Evolutionary conservation across 352 stramenopile species (phyloP), one percentile per base, ranked within the genome.

Genomic region (Globisporangium canariense): DNA sequence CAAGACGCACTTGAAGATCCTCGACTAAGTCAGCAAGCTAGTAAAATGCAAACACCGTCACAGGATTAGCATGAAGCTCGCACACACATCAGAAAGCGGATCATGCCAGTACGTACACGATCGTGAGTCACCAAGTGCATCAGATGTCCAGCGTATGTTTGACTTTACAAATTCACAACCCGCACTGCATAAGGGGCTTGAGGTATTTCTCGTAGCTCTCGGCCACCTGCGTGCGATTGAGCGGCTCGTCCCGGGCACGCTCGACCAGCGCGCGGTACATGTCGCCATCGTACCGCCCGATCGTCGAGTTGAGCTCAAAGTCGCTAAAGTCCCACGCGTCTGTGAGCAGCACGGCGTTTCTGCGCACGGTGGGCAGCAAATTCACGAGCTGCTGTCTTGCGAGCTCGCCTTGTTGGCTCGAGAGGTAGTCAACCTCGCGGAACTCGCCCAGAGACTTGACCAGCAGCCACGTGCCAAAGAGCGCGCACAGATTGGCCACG

Each of bases 201-300:
- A 83, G 64, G 60, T 81, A 89, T 59, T 72, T 28, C 49, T 78
- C 74, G 64, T 91, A 91, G 65, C 78, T 76, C 40, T 80, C 79
- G 0, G 74, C 71, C 0, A 89, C 78, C 47, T 79, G 66, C 22
- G 75, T 77, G 52, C 75, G 78, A 71, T 91, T 91, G 4, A 91
- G 62, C 36, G 79, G 79, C 57, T 91, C 80, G 22, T 86, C 69
- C 8, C 58, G 62, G 1, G 79, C 71, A 13, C 71, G 78, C 55
- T 71, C 60, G 10, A 88, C 75, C 40, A 91, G 34, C 32, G 80
- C 80, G 45, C 77, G 77, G 71, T 90, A 90, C 0, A 90, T 75
- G 60, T 90, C 81, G n/a, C 81, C 79, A 36, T 90, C 81, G 68
- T 85, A 90, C n/a, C 77, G 68, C 0, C 81, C 79, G 47, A 90